These are phyloP conservation scores for Sporodiniella umbellata DNA, from an alignment of 371 early-diverging fungal species.

Conservation along the genomic window DNA sequence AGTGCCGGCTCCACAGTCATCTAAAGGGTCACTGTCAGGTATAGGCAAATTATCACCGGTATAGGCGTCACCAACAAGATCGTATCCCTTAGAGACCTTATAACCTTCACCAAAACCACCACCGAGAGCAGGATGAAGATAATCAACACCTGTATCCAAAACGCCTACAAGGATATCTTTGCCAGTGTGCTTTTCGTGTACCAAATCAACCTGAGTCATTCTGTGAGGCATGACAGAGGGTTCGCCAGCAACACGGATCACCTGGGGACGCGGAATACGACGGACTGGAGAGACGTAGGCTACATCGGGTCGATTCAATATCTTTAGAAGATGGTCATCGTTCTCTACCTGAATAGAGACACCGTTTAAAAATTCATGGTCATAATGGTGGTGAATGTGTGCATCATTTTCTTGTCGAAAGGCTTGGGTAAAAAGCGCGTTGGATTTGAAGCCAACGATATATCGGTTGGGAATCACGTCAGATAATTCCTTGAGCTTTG, in stretches of 20 bases:
- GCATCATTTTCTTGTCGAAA: slow-evolving; percentile 14
- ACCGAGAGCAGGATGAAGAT: slow-evolving; percentile 67
- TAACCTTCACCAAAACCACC: slow-evolving; percentile 61
- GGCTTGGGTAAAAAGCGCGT: slow-evolving; percentile 6
- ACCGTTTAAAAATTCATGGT: slow-evolving; percentile 26
- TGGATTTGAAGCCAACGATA: slow-evolving; percentile 24
- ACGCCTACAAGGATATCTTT: slow-evolving; percentile 60
- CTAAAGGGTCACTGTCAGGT: slow-evolving; percentile 27
- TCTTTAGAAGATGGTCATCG: not conserved
- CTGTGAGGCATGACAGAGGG: not conserved
- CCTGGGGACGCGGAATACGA: slow-evolving; percentile 18
- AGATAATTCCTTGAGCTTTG: not conserved
- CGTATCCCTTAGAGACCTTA: slow-evolving; percentile 46
- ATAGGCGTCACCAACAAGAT: slow-evolving; percentile 15
- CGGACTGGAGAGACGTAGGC: slow-evolving; percentile 21
- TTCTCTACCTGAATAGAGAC: slow-evolving; percentile 20
- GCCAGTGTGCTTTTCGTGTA: slow-evolving; percentile 37
- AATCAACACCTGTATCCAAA: slow-evolving; percentile 66
- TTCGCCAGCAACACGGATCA: not conserved
- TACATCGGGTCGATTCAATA: slow-evolving; percentile 12
- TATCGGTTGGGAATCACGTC: slow-evolving; percentile 24
- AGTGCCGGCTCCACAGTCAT: slow-evolving; percentile 19
- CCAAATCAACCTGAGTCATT: slow-evolving; percentile 23
- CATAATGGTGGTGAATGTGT: slow-evolving; percentile 11
- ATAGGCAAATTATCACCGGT: slow-evolving; percentile 26